Evolutionary conservation across 2,329 filamentous ascomycete species (phyloP), one percentile per base, ranked within the genome.

Genomic region (Decorospora gaudefroyi): DNA sequence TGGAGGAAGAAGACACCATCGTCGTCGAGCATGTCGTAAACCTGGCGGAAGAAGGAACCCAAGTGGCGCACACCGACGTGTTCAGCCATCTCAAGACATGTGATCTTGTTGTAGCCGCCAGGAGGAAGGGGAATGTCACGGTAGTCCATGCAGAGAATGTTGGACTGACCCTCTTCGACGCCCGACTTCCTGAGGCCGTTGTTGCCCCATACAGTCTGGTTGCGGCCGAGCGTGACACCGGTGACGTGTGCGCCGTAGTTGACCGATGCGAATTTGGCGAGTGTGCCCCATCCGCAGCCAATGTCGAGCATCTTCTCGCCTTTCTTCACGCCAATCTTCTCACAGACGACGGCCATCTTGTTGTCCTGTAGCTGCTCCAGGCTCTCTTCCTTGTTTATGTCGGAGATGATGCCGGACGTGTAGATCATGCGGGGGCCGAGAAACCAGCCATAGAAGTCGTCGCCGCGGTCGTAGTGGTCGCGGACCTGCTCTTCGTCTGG

Each of bases 391-490:
- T 79, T 81, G 73, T 86, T 84, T 71, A 88, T 82, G 72, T 97
- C 90, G 50, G 87, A 87, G 69, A 99, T 95, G 64, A 99, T 79
- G 64, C 93, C 93, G 36, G 89, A 95, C 37, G 93, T 99, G 78
- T 97, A 97, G 74, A 97, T 90, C 93, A 97, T 99, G 68, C 92
- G 91, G 47, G 92, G 92, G 51, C 93, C 93, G 53, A 97, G 83
- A 81, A 97, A 97, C 90, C 91, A 99, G 71, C 84, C 87, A 79
- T 99, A 99, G 77, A 96, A 96, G 75, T 97, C 93, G 71, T 99
- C 90, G 68, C 93, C 93, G 56, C 90, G 86, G 80, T 97, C 93
- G 74, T 99, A 99, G 78, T 96, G 90, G 72, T 91, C 90, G 69
- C 91, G 90, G 44, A 97, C 91, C 76, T 97, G 93, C 74, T 97